phyloP scores from a whole-genome alignment of 805 yeast genomes.

The Kluyveromyces nonfermentans region DNA sequence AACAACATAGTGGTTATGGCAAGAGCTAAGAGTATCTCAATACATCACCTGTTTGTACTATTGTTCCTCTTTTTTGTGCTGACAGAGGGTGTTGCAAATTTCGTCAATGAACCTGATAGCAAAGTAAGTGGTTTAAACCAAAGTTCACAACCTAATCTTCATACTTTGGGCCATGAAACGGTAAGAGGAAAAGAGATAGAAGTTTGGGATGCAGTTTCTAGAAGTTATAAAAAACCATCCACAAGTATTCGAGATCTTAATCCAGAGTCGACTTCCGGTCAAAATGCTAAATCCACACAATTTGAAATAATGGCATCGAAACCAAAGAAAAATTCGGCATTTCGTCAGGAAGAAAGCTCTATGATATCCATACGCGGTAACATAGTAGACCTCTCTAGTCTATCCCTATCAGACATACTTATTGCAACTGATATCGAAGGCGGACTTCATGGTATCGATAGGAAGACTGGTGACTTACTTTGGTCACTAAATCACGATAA shows the following conservation, averaged over 20 bases:
- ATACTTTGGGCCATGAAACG: background rate
- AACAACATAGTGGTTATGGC: background rate
- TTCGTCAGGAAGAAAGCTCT: slow-evolving; percentile 1
- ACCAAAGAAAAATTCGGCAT: background rate
- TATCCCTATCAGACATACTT: slow-evolving; percentile 28
- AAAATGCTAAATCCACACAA: background rate
- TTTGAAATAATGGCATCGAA: background rate
- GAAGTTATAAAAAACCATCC: background rate
- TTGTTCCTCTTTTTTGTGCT: background rate
- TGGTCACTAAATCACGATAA: slow-evolving; percentile 63
- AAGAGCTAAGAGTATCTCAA: background rate
- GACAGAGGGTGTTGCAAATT: background rate
- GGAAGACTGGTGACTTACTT: slow-evolving; percentile 61
- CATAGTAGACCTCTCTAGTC: background rate
- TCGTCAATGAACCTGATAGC: background rate
- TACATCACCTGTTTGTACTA: background rate
- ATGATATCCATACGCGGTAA: slow-evolving; percentile 3
- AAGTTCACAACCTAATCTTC: background rate
- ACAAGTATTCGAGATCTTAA: too few species aligned
- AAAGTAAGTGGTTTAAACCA: too few species aligned
- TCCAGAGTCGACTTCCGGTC: background rate
- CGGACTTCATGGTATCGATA: slow-evolving; percentile 66
- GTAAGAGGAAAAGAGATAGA: background rate
- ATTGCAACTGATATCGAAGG: slow-evolving; percentile 82
- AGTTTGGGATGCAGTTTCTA: background rate